phyloP scores from a whole-genome alignment of 2,329 filamentous ascomycete species.

The Nemania abortiva region DNA sequence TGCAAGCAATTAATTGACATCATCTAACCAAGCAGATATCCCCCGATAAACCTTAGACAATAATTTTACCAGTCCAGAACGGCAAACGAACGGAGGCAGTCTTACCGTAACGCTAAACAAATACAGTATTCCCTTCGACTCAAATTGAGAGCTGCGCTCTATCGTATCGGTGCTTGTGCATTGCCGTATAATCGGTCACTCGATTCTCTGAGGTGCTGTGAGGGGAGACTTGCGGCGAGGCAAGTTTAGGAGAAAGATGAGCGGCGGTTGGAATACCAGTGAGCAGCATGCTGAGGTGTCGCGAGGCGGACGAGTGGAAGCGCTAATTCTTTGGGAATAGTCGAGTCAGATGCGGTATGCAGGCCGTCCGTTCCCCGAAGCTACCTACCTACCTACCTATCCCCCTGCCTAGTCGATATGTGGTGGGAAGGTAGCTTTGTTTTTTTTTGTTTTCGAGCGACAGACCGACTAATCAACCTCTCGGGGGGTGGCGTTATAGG shows the following conservation, averaged over 20 bases:
- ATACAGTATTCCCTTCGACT: neutral
- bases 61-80: neutral
- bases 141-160: neutral
- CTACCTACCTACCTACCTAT: neutral
- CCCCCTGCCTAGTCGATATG: neutral
- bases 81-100: neutral
- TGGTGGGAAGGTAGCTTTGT: neutral
- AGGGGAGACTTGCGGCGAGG: constrained; percentile 38
- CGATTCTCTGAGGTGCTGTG: constrained; percentile 10
- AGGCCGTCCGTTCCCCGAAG: constrained; percentile 9
- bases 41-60: neutral
- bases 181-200: constrained; percentile 13
- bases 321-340: constrained; percentile 54
- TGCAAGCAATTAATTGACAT: constrained; percentile 35
- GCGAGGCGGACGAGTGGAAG: constrained; percentile 25
- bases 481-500: constrained; percentile 61
- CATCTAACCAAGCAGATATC: neutral
- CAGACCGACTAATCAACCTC: constrained; percentile 45
- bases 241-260: constrained; percentile 61
- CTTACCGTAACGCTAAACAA: neutral
- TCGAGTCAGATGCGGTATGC: constrained; percentile 93
- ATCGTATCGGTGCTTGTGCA: constrained; percentile 12
- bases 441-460: constrained; percentile 32
- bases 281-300: constrained; percentile 49
- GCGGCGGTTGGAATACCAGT: constrained; percentile 94